A percentile compares a stretch with the other conserved stretches of the same genome.
Conservation (phyloP, 116 monocot genomes). For the Dioscorea cayenensis region DNA sequence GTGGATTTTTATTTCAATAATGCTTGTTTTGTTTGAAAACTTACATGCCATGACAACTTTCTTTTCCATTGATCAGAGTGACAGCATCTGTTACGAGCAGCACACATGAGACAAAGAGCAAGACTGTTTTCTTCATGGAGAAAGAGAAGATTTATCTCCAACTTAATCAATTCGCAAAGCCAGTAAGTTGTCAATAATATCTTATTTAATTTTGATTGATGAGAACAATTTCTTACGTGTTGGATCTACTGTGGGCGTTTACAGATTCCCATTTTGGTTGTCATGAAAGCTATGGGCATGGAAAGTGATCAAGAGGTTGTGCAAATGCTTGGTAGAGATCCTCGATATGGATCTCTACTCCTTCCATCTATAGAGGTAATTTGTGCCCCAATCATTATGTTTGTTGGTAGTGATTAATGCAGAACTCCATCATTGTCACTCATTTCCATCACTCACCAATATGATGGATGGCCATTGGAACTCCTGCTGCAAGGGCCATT, state of each 20-base stretch:
- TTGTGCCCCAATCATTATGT: not conserved
- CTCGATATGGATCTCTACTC: slow-evolving; percentile 69
- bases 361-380: slow-evolving; percentile 82
- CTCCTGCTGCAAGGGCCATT: too few relatives aligned
- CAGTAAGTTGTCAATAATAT: slow-evolving; percentile 23
- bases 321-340: slow-evolving; percentile 95
- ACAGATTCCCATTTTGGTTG: slow-evolving; percentile 80
- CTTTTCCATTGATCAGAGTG: slow-evolving; percentile 36
- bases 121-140: slow-evolving; percentile 83
- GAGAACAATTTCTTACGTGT: not conserved
- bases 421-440: not conserved
- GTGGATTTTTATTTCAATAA: too few relatives aligned
- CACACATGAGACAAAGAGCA: slow-evolving; percentile 89
- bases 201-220: slow-evolving; percentile 4
- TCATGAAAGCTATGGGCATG: slow-evolving; percentile 93
- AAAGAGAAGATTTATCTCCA: slow-evolving; percentile 92
- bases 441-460: too few relatives aligned
- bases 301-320: slow-evolving; percentile 95
- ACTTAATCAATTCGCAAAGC: slow-evolving; percentile 84
- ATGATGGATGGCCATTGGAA: too few relatives aligned
- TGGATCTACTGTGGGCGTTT: not conserved
- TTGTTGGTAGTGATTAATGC: not conserved
- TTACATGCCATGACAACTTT: not conserved
- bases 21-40: not conserved
- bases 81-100: slow-evolving; percentile 89